Conservation (phyloP, 352 stramenopile species). For the Phytophthora sp. region DNA sequence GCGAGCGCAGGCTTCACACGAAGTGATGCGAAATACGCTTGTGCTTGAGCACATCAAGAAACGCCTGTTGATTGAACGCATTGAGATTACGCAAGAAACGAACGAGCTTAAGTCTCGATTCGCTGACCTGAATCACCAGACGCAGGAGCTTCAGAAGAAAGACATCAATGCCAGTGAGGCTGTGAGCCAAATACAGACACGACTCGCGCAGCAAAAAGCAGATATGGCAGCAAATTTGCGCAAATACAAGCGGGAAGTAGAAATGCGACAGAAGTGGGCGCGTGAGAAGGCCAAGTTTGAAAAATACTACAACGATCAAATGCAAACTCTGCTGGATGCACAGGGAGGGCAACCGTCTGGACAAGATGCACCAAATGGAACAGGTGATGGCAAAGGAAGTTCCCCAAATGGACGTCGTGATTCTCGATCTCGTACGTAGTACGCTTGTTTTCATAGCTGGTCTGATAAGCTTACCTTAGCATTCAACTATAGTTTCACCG, state of each 20-base stretch:
- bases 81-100: conserved; percentile 53
- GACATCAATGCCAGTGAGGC: conserved; percentile 75
- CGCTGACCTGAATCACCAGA: conserved; percentile 63
- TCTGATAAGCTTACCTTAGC: too few species aligned
- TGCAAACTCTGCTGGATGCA: conserved; percentile 36
- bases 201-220: conserved; percentile 68
- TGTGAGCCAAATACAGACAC: conserved; percentile 73
- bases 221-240: conserved; percentile 68
- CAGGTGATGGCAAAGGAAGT: not conserved
- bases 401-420: conserved; percentile 4
- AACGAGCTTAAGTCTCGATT: conserved; percentile 73
- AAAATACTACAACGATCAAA: conserved; percentile 84
- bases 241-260: conserved; percentile 72
- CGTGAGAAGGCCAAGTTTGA: conserved; percentile 86
- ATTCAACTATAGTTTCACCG: conserved; percentile 17
- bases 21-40: conserved; percentile 66
- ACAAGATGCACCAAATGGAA: not conserved
- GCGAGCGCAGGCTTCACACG: conserved; percentile 58
- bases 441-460: too few species aligned
- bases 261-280: conserved; percentile 77
- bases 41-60: conserved; percentile 87
- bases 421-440: conserved; percentile 17
- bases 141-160: conserved; percentile 79
- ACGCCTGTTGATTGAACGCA: conserved; percentile 59
- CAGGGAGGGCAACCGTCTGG: conserved; percentile 5